Conservation (phyloP, 176 grass and related monocot species). For the Zea mays region DNA sequence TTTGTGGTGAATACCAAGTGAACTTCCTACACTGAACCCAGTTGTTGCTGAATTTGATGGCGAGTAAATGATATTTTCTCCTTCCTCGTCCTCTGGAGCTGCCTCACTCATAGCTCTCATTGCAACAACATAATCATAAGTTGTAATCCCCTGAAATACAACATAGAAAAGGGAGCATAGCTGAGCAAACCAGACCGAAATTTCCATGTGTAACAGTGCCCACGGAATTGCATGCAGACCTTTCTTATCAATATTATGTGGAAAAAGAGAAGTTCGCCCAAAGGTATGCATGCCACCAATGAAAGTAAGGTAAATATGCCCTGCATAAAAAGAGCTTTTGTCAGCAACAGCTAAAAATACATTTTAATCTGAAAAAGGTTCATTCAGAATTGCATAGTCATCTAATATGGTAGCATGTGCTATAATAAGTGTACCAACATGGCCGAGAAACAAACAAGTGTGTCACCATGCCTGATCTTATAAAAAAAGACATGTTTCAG, state of each 20-base stretch:
- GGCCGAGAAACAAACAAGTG: not conserved
- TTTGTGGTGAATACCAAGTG: constrained; percentile 85
- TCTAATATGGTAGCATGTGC: constrained; percentile 9
- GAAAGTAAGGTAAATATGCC: constrained; percentile 80
- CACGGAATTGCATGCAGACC: constrained; percentile 49
- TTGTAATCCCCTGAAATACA: constrained; percentile 76
- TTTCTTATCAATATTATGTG: constrained; percentile 98
- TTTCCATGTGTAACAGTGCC: constrained; percentile 25
- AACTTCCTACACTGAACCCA: constrained; percentile 89
- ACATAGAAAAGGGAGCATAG: not conserved
- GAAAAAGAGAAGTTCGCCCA: constrained; percentile 98
- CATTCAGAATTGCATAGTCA: constrained; percentile 1
- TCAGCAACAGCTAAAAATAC: constrained; percentile 27
- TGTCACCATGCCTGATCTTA: not conserved
- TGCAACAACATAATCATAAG: constrained; percentile 96
- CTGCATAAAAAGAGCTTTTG: constrained; percentile 56
- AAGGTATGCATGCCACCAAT: constrained; percentile 75
- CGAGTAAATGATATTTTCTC: constrained; percentile 75
- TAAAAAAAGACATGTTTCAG: not conserved
- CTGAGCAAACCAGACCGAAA: constrained; percentile 15
- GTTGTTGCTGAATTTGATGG: constrained; percentile 95
- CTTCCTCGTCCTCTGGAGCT: constrained; percentile 82
- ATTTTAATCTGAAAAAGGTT: not conserved
- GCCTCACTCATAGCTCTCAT: constrained; percentile 98
- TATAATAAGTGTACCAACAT: constrained; percentile 8